phyloP scores from a whole-genome alignment of 192 early-diverging fungal species.

The Diversispora epigaea region DNA sequence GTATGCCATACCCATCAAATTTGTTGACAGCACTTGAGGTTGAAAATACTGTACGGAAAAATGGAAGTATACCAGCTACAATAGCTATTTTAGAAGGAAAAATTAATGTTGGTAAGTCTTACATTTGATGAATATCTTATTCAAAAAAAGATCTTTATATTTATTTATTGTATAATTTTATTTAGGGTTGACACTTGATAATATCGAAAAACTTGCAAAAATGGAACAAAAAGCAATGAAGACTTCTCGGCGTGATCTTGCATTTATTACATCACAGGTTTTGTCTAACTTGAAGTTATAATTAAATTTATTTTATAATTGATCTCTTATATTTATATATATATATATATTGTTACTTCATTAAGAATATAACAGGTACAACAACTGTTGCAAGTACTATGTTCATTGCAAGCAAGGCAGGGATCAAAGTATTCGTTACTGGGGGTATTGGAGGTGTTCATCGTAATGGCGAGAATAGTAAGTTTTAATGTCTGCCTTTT shows the following conservation, averaged over 20 bases:
- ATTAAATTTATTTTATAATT: background rate
- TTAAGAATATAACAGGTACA: slow-evolving; percentile 65
- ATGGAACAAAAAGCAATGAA: slow-evolving; percentile 67
- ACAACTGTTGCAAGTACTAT: slow-evolving; percentile 95
- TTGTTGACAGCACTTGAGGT: slow-evolving; percentile 79
- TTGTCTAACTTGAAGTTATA: background rate
- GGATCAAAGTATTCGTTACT: slow-evolving; percentile 91
- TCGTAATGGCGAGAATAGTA: slow-evolving; percentile 71
- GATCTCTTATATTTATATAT: background rate
- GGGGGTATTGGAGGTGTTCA: slow-evolving; percentile 96
- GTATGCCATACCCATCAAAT: slow-evolving; percentile 94
- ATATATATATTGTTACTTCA: background rate
- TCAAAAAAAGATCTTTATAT: background rate
- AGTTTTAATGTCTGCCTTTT: slow-evolving; percentile 19
- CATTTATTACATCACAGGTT: slow-evolving; percentile 70
- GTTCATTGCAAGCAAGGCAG: slow-evolving; percentile 80
- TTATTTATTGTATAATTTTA: no score
- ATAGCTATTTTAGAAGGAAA: slow-evolving; percentile 87
- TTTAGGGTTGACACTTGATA: slow-evolving; percentile 58
- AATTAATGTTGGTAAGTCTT: slow-evolving; percentile 66
- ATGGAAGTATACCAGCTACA: slow-evolving; percentile 83
- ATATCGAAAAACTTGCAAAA: slow-evolving; percentile 64
- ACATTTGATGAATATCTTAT: background rate
- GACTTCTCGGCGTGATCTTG: slow-evolving; percentile 82
- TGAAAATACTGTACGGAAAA: slow-evolving; percentile 68